These are phyloP conservation scores for Raphidocelis subcapitata DNA, from an alignment of 139 green algal species.

Conservation along the genomic window DNA sequence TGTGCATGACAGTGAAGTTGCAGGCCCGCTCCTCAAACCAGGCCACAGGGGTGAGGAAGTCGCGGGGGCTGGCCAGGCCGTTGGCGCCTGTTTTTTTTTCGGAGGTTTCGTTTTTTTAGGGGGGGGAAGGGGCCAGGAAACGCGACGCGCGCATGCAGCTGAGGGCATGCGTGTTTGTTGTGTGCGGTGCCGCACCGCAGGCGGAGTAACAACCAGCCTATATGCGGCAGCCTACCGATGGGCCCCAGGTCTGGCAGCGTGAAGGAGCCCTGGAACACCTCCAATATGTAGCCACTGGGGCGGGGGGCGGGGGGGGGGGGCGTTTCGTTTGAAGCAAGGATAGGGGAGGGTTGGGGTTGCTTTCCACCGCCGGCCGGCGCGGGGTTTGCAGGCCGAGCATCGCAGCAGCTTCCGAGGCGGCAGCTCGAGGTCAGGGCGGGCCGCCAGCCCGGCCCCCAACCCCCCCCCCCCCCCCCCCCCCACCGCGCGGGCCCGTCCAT, in stretches of 20 bases:
- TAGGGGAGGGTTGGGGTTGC: no score
- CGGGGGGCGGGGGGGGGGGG: no score
- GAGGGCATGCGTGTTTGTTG: no score
- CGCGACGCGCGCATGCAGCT: no score
- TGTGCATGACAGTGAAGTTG: constrained; percentile 76
- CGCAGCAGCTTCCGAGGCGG: no score
- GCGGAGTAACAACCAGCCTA: no score
- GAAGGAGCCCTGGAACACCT: constrained; percentile 90
- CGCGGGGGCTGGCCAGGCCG: constrained; percentile 83
- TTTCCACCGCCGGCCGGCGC: no score
- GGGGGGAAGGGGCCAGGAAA: no score
- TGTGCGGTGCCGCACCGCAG: neutral
- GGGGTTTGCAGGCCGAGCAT: no score
- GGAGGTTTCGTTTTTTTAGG: no score
- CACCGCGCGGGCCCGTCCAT: constrained; percentile 20
- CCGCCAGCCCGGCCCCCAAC: neutral
- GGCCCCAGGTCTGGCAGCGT: constrained; percentile 88
- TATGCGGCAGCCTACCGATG: constrained; percentile 67
- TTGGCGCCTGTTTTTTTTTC: constrained; percentile 74
- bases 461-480: neutral
- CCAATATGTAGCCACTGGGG: constrained; percentile 87
- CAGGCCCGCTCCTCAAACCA: constrained; percentile 75
- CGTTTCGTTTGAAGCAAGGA: neutral
- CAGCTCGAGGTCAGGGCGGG: no score
- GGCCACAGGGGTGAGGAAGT: constrained; percentile 86